A percentile compares a stretch with the other conserved stretches of the same genome.
Evolutionary conservation across 2,329 filamentous ascomycete genomes (phyloP).

Genomic region (Cladosporium cucumerinum): DNA sequence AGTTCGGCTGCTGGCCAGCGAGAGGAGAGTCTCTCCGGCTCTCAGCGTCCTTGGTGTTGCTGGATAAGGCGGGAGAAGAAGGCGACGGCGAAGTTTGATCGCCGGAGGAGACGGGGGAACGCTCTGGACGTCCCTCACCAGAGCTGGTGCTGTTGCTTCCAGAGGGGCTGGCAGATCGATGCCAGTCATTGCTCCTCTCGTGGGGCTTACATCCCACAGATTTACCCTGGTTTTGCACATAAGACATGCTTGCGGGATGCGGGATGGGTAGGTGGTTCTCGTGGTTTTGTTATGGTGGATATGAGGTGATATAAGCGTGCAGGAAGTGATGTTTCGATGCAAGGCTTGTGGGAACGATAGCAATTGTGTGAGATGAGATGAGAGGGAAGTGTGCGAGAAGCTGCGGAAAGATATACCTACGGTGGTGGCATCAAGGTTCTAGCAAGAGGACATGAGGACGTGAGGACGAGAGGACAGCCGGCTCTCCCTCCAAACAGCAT

Average conservation of each 20-base stretch:
- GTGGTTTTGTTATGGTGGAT: not conserved
- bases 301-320: not conserved
- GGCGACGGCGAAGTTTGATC: not conserved
- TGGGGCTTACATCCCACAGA: not conserved
- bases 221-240: not conserved
- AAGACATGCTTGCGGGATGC: not conserved
- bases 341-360: not conserved
- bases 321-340: not conserved
- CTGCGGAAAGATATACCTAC: not conserved
- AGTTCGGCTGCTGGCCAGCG: not conserved
- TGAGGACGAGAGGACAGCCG: conserved; percentile 3
- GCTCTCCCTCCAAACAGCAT: not conserved
- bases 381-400: not conserved
- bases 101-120: not conserved
- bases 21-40: not conserved
- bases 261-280: not conserved
- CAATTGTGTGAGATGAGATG: not conserved
- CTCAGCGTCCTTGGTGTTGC: not conserved
- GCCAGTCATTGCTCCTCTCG: not conserved
- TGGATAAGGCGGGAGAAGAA: not conserved
- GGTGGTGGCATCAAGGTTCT: not conserved
- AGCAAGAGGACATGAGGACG: not conserved
- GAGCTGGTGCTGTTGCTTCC: not conserved
- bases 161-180: not conserved
- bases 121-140: not conserved